phyloP scores from a whole-genome alignment of 768 basidiomycete species.

The Tylopilus vinaceipallidus region DNA sequence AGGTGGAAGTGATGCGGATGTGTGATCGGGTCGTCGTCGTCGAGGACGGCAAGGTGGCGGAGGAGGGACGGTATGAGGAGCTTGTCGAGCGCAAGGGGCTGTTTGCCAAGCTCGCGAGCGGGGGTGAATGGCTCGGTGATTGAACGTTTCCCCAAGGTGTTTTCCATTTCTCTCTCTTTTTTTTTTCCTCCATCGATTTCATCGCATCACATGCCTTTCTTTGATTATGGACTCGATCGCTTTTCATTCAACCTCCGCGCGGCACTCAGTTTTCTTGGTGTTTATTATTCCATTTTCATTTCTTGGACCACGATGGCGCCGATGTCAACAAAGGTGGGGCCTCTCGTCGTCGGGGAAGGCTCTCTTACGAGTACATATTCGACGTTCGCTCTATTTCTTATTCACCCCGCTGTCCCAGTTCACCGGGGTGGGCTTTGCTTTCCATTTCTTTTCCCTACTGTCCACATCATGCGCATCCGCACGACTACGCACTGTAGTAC shows the following conservation, averaged over 20 bases:
- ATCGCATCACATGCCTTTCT: constrained; percentile 1
- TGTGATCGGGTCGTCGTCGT: constrained; percentile 88
- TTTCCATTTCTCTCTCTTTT: neutral
- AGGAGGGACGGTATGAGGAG: constrained; percentile 74
- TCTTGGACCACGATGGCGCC: neutral
- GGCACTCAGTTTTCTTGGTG: neutral
- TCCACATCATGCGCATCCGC: neutral
- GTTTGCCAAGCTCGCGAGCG: constrained; percentile 75
- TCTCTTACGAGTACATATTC: constrained; percentile 17
- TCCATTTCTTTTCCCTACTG: neutral
- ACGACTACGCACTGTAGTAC: constrained; percentile 27
- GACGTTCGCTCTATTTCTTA: constrained; percentile 15
- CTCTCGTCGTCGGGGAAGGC: neutral
- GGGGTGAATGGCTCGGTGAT: constrained; percentile 63
- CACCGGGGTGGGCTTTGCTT: neutral
- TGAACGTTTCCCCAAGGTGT: constrained; percentile 7
- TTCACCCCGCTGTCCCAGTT: neutral
- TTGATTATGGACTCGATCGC: neutral
- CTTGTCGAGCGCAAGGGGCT: constrained; percentile 65
- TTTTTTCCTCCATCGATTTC: neutral
- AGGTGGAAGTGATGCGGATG: constrained; percentile 81
- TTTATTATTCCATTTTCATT: neutral
- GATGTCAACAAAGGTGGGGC: neutral
- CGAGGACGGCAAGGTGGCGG: constrained; percentile 74
- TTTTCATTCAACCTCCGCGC: neutral